A percentile compares a stretch with the other conserved stretches of the same genome.
phyloP scores from a whole-genome alignment of 495 filamentous ascomycete genomes.

The Penicilliopsis zonata region DNA sequence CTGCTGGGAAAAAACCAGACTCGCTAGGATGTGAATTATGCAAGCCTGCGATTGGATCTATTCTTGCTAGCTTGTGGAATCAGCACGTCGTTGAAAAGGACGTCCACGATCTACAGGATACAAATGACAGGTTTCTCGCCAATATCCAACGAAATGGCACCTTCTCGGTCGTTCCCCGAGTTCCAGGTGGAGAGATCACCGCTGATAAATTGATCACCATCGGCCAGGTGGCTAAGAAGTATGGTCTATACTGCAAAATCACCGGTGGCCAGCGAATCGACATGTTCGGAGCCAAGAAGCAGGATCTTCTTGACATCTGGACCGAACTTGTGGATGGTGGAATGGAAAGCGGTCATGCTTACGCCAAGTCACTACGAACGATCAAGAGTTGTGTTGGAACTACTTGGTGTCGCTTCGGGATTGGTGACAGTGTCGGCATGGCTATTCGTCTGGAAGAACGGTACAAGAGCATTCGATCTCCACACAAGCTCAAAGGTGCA shows the following conservation, averaged over 20 bases:
- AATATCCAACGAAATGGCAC: constrained; percentile 95
- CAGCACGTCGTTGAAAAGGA: constrained; percentile 69
- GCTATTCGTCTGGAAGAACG: constrained; percentile 84
- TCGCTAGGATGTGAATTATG: constrained; percentile 86
- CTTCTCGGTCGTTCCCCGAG: constrained; percentile 79
- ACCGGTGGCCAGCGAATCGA: constrained; percentile 93
- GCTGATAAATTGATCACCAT: constrained; percentile 83
- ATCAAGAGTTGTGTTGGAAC: constrained; percentile 94
- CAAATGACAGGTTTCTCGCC: constrained; percentile 85
- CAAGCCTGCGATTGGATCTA: constrained; percentile 79
- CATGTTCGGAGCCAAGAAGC: constrained; percentile 89
- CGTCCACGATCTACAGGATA: constrained; percentile 77
- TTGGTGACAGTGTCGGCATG: constrained; percentile 96
- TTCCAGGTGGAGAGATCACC: constrained; percentile 84
- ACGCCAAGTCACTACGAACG: constrained; percentile 83
- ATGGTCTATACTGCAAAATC: constrained; percentile 85
- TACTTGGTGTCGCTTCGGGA: constrained; percentile 89
- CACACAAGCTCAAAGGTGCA: constrained; percentile 91
- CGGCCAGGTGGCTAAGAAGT: constrained; percentile 81
- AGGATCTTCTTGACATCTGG: constrained; percentile 89
- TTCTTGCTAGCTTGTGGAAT: constrained; percentile 79
- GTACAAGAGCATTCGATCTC: constrained; percentile 84
- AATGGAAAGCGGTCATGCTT: constrained; percentile 94
- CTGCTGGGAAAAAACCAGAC: constrained; percentile 59
- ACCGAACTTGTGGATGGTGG: constrained; percentile 70